phyloP scores from a whole-genome alignment of 2,329 filamentous ascomycete species.

The Amauroascus verrucosus region DNA sequence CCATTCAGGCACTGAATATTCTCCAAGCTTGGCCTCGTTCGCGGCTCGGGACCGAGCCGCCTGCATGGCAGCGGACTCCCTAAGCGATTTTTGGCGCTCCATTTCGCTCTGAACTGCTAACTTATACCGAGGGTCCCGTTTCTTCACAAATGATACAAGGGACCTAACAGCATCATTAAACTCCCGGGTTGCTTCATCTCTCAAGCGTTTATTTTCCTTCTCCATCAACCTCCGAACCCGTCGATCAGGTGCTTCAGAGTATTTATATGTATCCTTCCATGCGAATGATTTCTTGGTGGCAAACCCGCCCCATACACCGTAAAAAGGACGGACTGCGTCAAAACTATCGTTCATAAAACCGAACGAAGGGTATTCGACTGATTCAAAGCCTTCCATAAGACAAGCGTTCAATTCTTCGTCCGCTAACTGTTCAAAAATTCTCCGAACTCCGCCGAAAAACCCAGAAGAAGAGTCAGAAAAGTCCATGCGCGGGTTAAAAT shows the following conservation, averaged over 20 bases:
- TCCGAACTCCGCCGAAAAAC: slow-evolving; percentile 71
- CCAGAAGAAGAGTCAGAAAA: slow-evolving; percentile 71
- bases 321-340: slow-evolving; percentile 66
- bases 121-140: slow-evolving; percentile 77
- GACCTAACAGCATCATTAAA: slow-evolving; percentile 89
- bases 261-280: slow-evolving; percentile 78
- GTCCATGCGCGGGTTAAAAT: slow-evolving; percentile 65
- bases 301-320: slow-evolving; percentile 69
- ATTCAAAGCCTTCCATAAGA: slow-evolving; percentile 53
- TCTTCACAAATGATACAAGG: slow-evolving; percentile 77
- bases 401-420: slow-evolving; percentile 69
- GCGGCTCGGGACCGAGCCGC: slow-evolving; percentile 72
- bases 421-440: slow-evolving; percentile 69
- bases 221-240: slow-evolving; percentile 76
- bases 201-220: slow-evolving; percentile 78
- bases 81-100: slow-evolving; percentile 66
- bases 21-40: slow-evolving; percentile 63
- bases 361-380: slow-evolving; percentile 67
- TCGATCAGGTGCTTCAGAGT: slow-evolving; percentile 79
- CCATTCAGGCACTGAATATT: slow-evolving; percentile 62
- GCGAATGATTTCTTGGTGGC: slow-evolving; percentile 74
- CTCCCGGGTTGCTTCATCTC: slow-evolving; percentile 72
- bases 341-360: slow-evolving; percentile 65
- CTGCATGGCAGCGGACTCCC: slow-evolving; percentile 71
- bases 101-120: slow-evolving; percentile 66